A percentile compares a stretch with the other conserved stretches of the same genome.
Conservation (phyloP, 1,284 basidiomycete species). For the Coniferiporia weirii region DNA sequence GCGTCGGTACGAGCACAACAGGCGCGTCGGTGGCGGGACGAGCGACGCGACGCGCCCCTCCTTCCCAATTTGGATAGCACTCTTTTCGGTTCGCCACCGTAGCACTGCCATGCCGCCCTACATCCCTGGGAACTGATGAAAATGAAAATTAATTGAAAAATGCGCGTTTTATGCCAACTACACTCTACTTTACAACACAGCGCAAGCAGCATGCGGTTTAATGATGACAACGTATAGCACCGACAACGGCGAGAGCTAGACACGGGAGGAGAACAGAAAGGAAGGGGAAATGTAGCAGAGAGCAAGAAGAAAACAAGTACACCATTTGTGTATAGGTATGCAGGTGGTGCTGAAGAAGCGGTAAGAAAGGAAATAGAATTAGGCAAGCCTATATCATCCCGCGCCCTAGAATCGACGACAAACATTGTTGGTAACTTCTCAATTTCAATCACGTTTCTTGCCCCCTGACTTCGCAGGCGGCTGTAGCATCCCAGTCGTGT, state of each 20-base stretch:
- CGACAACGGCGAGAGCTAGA: not conserved
- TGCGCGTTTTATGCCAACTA: not conserved
- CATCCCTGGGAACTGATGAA: not conserved
- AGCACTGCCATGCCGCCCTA: no score
- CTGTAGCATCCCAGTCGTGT: not conserved
- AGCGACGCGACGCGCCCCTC: no score
- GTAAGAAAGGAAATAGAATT: not conserved
- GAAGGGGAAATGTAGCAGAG: not conserved
- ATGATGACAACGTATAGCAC: not conserved
- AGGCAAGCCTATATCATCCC: not conserved
- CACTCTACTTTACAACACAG: not conserved
- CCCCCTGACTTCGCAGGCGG: not conserved
- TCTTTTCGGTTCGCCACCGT: no score
- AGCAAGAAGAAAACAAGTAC: not conserved
- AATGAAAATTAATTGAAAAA: not conserved
- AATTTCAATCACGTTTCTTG: conserved; percentile 8
- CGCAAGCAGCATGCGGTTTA: not conserved
- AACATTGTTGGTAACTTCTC: not conserved
- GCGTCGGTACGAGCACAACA: no score
- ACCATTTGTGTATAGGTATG: not conserved
- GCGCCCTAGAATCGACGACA: not conserved
- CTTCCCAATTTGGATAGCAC: no score
- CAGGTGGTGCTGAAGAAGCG: not conserved
- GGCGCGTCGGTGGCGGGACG: no score
- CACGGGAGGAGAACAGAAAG: not conserved